phyloP scores from a whole-genome alignment of 2,329 filamentous ascomycete genomes.

The Podosphaera aphanis region DNA sequence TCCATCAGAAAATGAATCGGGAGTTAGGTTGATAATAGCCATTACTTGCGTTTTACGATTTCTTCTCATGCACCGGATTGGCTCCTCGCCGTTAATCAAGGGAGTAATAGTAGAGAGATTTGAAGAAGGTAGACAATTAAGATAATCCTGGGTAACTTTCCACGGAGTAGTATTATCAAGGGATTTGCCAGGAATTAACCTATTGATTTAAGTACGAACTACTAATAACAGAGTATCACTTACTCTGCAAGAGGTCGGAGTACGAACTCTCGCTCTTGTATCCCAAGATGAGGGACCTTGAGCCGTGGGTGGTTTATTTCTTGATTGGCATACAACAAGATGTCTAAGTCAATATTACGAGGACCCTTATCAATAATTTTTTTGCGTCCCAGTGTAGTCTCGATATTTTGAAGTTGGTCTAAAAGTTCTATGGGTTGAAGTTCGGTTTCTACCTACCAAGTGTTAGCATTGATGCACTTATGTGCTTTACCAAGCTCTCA shows the following conservation, averaged over 20 bases:
- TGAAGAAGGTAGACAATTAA: slow-evolving; percentile 30
- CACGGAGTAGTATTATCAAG: slow-evolving; percentile 30
- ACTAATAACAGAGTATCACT: slow-evolving; percentile 9
- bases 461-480: background rate
- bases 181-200: slow-evolving; percentile 30
- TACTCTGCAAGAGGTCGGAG: slow-evolving; percentile 66
- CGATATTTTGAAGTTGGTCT: slow-evolving; percentile 63
- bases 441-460: slow-evolving; percentile 51
- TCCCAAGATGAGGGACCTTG: slow-evolving; percentile 62
- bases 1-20: slow-evolving; percentile 92
- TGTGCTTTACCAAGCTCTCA: slow-evolving; percentile 24
- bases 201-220: slow-evolving; percentile 11
- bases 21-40: slow-evolving; percentile 86
- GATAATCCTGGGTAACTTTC: slow-evolving; percentile 35
- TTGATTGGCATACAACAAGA: slow-evolving; percentile 56
- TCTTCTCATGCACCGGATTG: slow-evolving; percentile 33
- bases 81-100: slow-evolving; percentile 23
- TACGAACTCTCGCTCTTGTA: slow-evolving; percentile 83
- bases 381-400: slow-evolving; percentile 51
- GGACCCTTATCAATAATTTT: slow-evolving; percentile 87
- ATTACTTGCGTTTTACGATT: slow-evolving; percentile 50
- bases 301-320: slow-evolving; percentile 46
- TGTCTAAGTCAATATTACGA: slow-evolving; percentile 82
- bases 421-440: slow-evolving; percentile 54
- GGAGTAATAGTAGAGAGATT: slow-evolving; percentile 36